phyloP scores from a whole-genome alignment of 257 asterid genomes.

The Nicotiana knightiana region DNA sequence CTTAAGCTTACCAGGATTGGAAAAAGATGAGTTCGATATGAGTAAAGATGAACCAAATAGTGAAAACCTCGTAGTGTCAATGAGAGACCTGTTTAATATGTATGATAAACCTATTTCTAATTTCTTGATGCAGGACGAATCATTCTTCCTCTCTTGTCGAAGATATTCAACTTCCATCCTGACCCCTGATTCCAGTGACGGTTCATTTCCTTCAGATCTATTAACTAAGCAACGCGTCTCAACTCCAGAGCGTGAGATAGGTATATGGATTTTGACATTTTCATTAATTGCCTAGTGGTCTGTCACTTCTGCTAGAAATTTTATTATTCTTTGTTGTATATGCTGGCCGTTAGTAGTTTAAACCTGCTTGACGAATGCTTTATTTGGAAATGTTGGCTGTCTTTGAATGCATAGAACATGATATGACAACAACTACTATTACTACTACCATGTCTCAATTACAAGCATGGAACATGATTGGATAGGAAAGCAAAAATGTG shows the following conservation, averaged over 20 bases:
- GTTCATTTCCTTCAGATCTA: constrained; percentile 48
- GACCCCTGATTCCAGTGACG: constrained; percentile 56
- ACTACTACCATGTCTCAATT: neutral
- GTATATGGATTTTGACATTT: constrained; percentile 25
- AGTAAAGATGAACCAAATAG: neutral
- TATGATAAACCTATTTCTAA: neutral
- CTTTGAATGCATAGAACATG: neutral
- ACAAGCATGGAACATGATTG: neutral
- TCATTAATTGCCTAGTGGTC: neutral
- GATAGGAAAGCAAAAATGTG: neutral
- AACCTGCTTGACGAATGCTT: neutral
- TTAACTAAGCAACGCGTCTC: constrained; percentile 37
- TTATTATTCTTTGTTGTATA: neutral
- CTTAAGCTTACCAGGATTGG: neutral
- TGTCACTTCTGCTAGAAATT: neutral
- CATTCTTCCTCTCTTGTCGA: constrained; percentile 23
- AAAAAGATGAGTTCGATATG: neutral
- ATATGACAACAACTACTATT: neutral
- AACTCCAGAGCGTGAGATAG: constrained; percentile 56
- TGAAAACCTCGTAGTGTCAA: neutral
- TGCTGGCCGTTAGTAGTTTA: neutral
- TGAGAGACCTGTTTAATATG: constrained; percentile 2
- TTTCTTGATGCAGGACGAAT: constrained; percentile 31
- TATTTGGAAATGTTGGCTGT: neutral
- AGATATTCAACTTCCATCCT: constrained; percentile 48